These are phyloP conservation scores for Thymus quinquecostatus DNA, from an alignment of 257 asterid genomes.

Conservation along the genomic window DNA sequence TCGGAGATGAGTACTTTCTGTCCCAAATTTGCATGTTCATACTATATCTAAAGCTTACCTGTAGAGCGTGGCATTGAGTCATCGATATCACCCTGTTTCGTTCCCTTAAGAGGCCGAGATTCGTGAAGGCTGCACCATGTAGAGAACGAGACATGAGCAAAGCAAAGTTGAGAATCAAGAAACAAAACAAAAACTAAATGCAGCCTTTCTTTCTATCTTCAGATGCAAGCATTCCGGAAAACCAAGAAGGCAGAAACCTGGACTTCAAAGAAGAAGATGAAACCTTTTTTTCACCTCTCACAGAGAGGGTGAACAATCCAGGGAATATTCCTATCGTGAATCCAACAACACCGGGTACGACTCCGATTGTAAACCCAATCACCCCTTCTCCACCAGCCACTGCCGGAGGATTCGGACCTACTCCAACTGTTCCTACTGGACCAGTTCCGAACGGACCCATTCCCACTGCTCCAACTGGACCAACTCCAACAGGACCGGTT, in stretches of 20 bases:
- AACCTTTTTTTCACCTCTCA: constrained; percentile 44
- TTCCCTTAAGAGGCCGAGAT: too few relatives aligned
- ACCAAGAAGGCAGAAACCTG: constrained; percentile 41
- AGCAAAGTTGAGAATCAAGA: not conserved
- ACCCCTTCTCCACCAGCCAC: constrained; percentile 44
- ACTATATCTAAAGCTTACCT: too few relatives aligned
- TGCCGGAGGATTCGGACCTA: constrained; percentile 28
- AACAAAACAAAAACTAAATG: constrained; percentile 7
- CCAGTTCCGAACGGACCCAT: not conserved
- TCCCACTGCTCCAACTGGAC: not conserved
- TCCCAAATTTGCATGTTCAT: too few relatives aligned
- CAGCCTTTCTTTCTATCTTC: constrained; percentile 33
- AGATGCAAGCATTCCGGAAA: constrained; percentile 52
- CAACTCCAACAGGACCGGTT: constrained; percentile 25
- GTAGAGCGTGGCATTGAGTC: too few relatives aligned
- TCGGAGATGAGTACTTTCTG: too few relatives aligned
- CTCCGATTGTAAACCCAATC: constrained; percentile 45
- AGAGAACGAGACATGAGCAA: not conserved
- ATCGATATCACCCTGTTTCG: too few relatives aligned
- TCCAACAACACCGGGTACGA: constrained; percentile 65
- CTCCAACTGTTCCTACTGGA: constrained; percentile 37
- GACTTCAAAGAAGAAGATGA: constrained; percentile 51
- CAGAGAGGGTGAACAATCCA: constrained; percentile 40
- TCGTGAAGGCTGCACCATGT: too few relatives aligned
- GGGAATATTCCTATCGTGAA: constrained; percentile 72